A percentile compares a stretch with the other conserved stretches of the same genome.
Evolutionary conservation across 2,329 filamentous ascomycete species (phyloP).

Genomic region (Xylariaceae sp.): DNA sequence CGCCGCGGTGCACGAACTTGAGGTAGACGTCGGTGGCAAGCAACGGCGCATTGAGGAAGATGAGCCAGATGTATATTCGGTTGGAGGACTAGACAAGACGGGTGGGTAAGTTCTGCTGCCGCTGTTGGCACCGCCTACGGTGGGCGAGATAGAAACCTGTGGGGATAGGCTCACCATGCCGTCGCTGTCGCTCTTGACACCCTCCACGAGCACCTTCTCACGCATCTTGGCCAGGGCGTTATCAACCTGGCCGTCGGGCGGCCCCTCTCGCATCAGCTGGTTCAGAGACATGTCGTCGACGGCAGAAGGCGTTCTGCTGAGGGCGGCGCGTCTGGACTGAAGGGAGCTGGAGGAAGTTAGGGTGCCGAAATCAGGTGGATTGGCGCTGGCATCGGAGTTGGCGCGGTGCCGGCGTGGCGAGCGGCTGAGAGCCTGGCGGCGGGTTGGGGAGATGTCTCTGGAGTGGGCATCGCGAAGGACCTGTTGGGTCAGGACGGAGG

Average conservation of each 20-base stretch:
- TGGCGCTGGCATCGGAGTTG: constrained; percentile 62
- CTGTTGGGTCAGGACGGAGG: constrained; percentile 60
- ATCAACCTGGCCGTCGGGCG: constrained; percentile 64
- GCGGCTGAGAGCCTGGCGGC: constrained; percentile 36
- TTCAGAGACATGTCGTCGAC: constrained; percentile 64
- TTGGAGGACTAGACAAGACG: constrained; percentile 65
- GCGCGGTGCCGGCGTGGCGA: constrained; percentile 59
- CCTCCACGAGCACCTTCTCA: constrained; percentile 70
- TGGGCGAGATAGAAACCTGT: not conserved
- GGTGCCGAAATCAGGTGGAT: constrained; percentile 33
- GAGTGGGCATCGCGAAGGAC: constrained; percentile 39
- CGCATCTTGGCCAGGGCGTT: constrained; percentile 67
- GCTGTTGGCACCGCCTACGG: not conserved
- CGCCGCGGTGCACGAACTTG: constrained; percentile 82
- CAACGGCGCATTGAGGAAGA: constrained; percentile 83
- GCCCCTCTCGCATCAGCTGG: constrained; percentile 74
- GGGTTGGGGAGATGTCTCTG: constrained; percentile 33
- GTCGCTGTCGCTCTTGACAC: constrained; percentile 72
- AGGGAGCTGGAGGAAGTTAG: constrained; percentile 36
- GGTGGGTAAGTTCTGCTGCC: not conserved
- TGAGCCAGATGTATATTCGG: constrained; percentile 94
- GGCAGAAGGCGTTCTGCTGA: constrained; percentile 43
- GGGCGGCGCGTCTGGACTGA: constrained; percentile 38
- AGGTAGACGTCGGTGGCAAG: constrained; percentile 86
- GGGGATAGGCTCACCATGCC: constrained; percentile 62